Evolutionary conservation across 805 yeast genomes (phyloP), one percentile per base, ranked within the genome.

Genomic region (Cyberlindnera samutprakarnensis): DNA sequence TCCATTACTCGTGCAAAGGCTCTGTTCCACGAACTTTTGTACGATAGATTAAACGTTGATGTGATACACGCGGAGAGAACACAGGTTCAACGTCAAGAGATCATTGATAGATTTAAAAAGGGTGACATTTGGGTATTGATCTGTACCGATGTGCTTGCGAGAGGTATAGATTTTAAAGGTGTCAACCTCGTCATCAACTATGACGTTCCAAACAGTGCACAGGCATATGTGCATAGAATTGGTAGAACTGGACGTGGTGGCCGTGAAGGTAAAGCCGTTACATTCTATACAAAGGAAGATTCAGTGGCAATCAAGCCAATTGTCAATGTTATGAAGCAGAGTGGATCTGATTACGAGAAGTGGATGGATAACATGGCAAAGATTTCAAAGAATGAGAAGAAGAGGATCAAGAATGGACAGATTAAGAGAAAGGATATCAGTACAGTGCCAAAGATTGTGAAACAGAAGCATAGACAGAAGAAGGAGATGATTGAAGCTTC

Each of bases 211-310:
- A 83, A 77, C 47, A 74, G 81, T 27, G 86, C 96, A 1, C 96
- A 90, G 57, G 80, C 95, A 0, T 92, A 92, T 55, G 96, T 92
- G 28, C 99, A 92, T 58, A 75, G 99, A 62, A 85, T 92, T 49
- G 99, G 99, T 58, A 81, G 99, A 68, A 90, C 98, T 2, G 99
- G 98, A 45, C 79, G 99, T 68, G 95, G 86, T 33, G 95, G 95
- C 1, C 75, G 81, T 38, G 49, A 61, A 7, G 98, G 99, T 36
- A 70, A 70, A 46, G 96, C 97, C 0, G 74, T 92, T 14, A 92
- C 98, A 0, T 78, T 88, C 43, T 92, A 83, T 62, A 90, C 98
- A 17, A 88, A 87, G 53, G 94, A 85, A 41, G 99, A 92, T 53
- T 59, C 72, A 4, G 55, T 70, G 35, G 74, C 82, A 2, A 70